Evolutionary conservation across 441 rosid species (phyloP).

Genomic region (Pelargonium citronellum): DNA sequence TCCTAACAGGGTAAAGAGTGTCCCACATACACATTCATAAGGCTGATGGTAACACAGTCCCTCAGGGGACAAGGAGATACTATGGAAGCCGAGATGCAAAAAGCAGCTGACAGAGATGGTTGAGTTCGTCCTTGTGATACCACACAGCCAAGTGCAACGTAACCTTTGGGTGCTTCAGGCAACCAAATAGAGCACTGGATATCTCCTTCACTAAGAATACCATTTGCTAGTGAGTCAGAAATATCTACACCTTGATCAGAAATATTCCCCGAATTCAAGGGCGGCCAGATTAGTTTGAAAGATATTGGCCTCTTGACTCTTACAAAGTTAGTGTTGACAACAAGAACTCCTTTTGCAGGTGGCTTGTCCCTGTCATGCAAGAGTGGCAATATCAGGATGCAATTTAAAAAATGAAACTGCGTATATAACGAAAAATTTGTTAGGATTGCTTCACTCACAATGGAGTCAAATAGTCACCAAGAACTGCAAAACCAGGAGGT

Average conservation of each 20-base stretch:
- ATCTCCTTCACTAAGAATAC: constrained; percentile 25
- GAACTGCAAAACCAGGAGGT: constrained; percentile 93
- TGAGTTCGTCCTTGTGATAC: constrained; percentile 60
- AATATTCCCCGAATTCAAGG: constrained; percentile 33
- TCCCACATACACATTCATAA: constrained; percentile 48
- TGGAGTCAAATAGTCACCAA: constrained; percentile 93
- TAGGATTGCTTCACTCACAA: constrained; percentile 42
- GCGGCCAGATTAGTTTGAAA: constrained; percentile 73
- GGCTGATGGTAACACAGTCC: constrained; percentile 71
- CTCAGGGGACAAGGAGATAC: constrained; percentile 83
- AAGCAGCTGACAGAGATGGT: constrained; percentile 68
- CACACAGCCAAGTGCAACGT: constrained; percentile 84
- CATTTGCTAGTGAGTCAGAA: constrained; percentile 23
- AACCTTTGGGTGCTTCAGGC: constrained; percentile 90
- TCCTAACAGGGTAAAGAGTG: constrained; percentile 14
- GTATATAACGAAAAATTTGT: constrained; percentile 17
- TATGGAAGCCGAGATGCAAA: constrained; percentile 68
- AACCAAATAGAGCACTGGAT: constrained; percentile 72
- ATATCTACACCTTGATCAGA: constrained; percentile 31
- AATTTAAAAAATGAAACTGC: constrained; percentile 11
- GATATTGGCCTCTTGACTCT: constrained; percentile 79
- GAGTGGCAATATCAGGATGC: constrained; percentile 19
- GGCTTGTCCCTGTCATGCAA: constrained; percentile 82
- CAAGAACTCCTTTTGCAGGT: constrained; percentile 89
- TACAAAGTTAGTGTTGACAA: constrained; percentile 68